Evolutionary conservation across 768 basidiomycete species (phyloP), one percentile per base, ranked within the genome.

Genomic region (Auriscalpium microsporum): DNA sequence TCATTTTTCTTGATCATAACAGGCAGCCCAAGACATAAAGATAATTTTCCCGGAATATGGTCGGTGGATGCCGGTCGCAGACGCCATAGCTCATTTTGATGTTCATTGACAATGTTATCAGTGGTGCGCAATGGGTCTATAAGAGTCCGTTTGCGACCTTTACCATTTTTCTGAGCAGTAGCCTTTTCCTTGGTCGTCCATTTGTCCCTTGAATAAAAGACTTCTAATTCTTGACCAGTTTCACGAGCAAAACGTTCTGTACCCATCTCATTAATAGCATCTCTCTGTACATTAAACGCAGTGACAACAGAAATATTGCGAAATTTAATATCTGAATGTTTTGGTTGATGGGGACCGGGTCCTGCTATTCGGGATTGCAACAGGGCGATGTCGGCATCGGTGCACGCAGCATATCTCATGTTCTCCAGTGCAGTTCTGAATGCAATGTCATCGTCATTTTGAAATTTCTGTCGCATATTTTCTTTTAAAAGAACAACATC

Each of bases 381-480:
- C 56, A 75, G 73, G 1, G n/a, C 40, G 8, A 77, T 55, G 56
- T 78, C 75, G 17, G 61, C 68, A 1, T 16, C 8, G 1, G 72
- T 75, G 58, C 75, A 78, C 0, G 68, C 59, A n/a, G 64, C 67
- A 54, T 73, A 76, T 19, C 69, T 45, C 68, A 72, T 70, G 57
- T 75, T 73, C 17, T 66, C 65, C 1, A 76, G 50, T 0, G 68
- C 67, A 16, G 50, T 64, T 33, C 71, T 37, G 0, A 73, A 63
- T 45, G 60, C 57, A 1, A 38, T 49, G 62, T 75, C 73, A 0
- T 62, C 52, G 4, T 16, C 8, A 10, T 62, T 57, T 51, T 55
- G 8, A 1, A 36, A 8, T 33, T 45, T 54, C 38, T 65, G 63
- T 10, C 57, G 28, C 59, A 62, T 60, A 46, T 63, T 62, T 40